Evolutionary conservation across 148 eudicot species (phyloP), one percentile per base, ranked within the genome.

Genomic region (Euryodendron excelsum): DNA sequence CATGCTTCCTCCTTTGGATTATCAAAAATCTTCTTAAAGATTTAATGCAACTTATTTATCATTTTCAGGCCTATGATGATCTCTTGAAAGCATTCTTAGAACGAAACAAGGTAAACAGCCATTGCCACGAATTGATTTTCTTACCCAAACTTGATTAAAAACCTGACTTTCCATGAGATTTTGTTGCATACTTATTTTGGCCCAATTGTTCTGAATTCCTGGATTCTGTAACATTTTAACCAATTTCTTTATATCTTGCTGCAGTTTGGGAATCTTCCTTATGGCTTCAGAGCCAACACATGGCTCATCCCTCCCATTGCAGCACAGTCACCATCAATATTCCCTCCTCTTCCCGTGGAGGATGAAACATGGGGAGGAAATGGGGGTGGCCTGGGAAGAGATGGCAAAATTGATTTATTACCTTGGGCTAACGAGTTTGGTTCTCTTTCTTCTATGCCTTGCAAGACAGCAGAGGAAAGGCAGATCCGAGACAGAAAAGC

Each of bases 181-280:
- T 59, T 20, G 17, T 17, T 76, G 3, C 41, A 21, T 27, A 33
- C 17, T 15, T 62, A 34, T 37, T 77, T 37, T 21, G 30, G 25
- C 39, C 12, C 5, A 53, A 20, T 34, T 56, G 27, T 31, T 45
- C 17, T 17, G 37, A 31, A 20, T 36, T 15, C 28, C 23, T 28
- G 47, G 33, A 62, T 69, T 58, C 17, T 12, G 23, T 59, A 52
- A 55, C 12, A 3, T 25, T 60, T 55, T 67, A 72, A 76, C 23
- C 70, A 78, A 55, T 75, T 66, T 12, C 62, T 69, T 64, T 15
- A 50, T 73, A 10, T 80, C 77, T 60, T 39, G 44, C 58, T 87
- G 87, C 90, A 96, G 99, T 96, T 96, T 87, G 99, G 99, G 8
- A 96, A 96, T 88, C 93, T 96, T 31, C 99, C 99, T 3, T 96